These are phyloP conservation scores for Asparagopsis taxiformis DNA, from an alignment of 31 red algal genomes.

Conservation along the genomic window DNA sequence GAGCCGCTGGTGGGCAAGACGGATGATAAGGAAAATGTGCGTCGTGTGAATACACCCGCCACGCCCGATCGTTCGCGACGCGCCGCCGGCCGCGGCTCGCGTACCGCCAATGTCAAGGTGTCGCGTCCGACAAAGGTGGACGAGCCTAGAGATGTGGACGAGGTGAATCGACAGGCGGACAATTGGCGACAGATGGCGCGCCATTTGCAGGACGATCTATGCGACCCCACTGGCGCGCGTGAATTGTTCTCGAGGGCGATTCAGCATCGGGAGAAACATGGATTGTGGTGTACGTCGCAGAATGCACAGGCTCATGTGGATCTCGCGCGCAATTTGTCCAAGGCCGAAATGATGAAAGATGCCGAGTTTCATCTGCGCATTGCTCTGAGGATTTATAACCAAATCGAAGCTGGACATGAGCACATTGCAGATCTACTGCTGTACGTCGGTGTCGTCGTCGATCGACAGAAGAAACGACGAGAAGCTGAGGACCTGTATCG, in stretches of 20 bases:
- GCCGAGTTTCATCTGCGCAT: conserved; percentile 63
- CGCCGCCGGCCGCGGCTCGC: conserved; percentile 12
- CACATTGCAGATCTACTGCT: conserved; percentile 60
- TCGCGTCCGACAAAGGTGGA: conserved; percentile 58
- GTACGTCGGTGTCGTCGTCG: conserved; percentile 72
- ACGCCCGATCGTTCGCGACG: conserved; percentile 3
- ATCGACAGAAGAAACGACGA: conserved; percentile 55
- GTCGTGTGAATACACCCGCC: neutral
- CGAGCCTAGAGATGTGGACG: conserved; percentile 38
- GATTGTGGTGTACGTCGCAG: conserved; percentile 29
- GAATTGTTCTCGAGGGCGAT: conserved; percentile 56
- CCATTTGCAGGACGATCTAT: conserved; percentile 67
- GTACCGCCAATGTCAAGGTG: conserved; percentile 36
- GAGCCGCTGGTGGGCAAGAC: conserved; percentile 5
- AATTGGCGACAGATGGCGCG: conserved; percentile 77
- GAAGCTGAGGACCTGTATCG: conserved; percentile 74
- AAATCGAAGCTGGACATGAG: conserved; percentile 41
- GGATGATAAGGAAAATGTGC: conserved; percentile 6
- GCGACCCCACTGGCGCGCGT: conserved; percentile 46
- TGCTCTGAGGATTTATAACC: conserved; percentile 48
- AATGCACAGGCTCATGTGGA: conserved; percentile 71
- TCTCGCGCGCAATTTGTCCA: conserved; percentile 54
- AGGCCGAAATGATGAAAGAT: conserved; percentile 35
- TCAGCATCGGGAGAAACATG: conserved; percentile 67
- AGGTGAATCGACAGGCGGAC: conserved; percentile 51